phyloP scores from a whole-genome alignment of 345 rosid species.

The Arabidopsis suecica region DNA sequence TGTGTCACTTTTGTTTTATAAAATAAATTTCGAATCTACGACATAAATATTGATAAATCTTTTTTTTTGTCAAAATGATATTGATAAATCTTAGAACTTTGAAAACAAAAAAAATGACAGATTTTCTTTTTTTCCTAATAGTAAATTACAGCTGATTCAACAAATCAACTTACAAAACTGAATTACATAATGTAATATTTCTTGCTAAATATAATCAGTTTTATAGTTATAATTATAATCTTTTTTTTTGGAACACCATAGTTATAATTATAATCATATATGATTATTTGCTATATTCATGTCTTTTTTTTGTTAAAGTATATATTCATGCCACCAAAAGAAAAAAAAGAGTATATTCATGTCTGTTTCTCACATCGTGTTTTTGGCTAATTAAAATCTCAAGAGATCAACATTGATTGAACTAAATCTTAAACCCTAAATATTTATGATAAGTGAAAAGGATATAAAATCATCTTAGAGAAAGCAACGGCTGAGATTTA shows the following conservation, averaged over 20 bases:
- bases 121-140: neutral
- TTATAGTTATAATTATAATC: neutral
- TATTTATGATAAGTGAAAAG: conserved; percentile 21
- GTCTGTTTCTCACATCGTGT: conserved; percentile 3
- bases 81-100: conserved; percentile 21
- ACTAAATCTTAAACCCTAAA: conserved; percentile 31
- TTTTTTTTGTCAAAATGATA: neutral
- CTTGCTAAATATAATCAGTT: conserved; percentile 18
- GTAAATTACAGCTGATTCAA: neutral
- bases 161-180: neutral
- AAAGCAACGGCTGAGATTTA: conserved; percentile 29
- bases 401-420: conserved; percentile 11
- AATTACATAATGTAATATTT: conserved; percentile 15
- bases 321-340: neutral
- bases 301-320: neutral
- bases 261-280: neutral
- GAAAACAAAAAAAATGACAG: neutral
- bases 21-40: neutral
- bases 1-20: neutral
- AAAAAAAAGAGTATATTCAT: neutral
- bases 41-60: neutral
- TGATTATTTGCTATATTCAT: conserved; percentile 38
- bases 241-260: too few species aligned
- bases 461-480: conserved; percentile 5
- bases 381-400: conserved; percentile 23